phyloP scores from a whole-genome alignment of 176 grass and related monocot genomes.

The Phoenix dactylifera region DNA sequence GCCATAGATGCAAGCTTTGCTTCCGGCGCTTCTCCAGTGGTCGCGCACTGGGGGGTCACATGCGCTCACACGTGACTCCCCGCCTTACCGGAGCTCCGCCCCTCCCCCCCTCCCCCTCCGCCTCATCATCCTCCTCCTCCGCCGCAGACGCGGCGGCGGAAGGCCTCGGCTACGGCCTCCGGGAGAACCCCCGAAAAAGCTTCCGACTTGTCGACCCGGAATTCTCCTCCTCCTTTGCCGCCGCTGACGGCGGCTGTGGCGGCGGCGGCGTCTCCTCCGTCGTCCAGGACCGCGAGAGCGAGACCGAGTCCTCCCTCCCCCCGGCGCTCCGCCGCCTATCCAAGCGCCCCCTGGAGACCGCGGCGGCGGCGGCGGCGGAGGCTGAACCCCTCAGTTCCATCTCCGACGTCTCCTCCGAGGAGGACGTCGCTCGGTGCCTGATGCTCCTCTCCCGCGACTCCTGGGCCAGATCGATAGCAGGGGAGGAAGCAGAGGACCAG shows the following conservation, averaged over 20 bases:
- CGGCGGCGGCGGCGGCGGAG: background rate
- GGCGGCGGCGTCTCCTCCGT: background rate
- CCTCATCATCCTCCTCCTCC: background rate
- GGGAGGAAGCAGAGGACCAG: background rate
- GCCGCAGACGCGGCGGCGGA: background rate
- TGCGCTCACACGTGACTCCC: conserved; percentile 12
- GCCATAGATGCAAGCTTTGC: conserved; percentile 4
- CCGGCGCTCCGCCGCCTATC: background rate
- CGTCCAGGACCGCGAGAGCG: background rate
- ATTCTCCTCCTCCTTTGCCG: background rate
- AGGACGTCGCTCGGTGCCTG: conserved; percentile 15
- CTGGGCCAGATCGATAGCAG: conserved; percentile 1
- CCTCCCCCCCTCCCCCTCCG: background rate
- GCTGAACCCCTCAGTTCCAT: conserved; percentile 5
- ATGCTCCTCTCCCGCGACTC: conserved; percentile 13
- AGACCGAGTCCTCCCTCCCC: background rate
- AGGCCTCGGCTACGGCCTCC: background rate
- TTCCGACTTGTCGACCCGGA: conserved; percentile 5
- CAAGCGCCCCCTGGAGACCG: background rate
- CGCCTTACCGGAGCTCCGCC: background rate
- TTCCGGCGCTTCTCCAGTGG: conserved; percentile 10
- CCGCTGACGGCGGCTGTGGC: background rate
- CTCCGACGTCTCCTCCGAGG: background rate
- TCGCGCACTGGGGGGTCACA: conserved; percentile 12
- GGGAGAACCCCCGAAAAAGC: background rate